These are phyloP conservation scores for Erodium trifolium DNA, from an alignment of 441 rosid species.

Conservation along the genomic window DNA sequence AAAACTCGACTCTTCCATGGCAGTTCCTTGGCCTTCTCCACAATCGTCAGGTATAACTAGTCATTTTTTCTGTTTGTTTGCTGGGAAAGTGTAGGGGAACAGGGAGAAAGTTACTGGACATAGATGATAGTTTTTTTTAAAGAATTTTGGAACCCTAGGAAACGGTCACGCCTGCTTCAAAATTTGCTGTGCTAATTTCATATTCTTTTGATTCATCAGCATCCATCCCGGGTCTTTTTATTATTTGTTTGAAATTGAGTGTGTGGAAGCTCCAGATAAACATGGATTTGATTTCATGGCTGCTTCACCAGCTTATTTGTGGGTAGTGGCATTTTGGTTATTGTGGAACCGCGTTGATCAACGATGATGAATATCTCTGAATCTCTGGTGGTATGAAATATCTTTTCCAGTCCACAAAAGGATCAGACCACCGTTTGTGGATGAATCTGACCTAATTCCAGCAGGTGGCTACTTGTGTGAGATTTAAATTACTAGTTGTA, in stretches of 20 bases:
- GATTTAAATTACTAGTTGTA: no score
- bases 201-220: neutral
- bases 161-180: no score
- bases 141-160: no score
- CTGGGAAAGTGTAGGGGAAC: neutral
- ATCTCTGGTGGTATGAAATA: neutral
- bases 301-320: neutral
- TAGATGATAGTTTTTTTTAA: no score
- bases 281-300: neutral
- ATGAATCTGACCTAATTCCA: no score
- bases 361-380: neutral
- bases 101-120: no score
- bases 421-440: no score
- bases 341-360: neutral
- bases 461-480: no score
- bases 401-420: no score
- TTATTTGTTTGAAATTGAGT: neutral
- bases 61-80: neutral
- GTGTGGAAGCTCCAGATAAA: neutral
- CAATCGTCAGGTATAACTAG: no score
- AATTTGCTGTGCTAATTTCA: neutral
- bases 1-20: no score
- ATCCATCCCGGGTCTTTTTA: neutral
- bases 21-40: no score
- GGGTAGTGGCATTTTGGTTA: neutral